Evolutionary conservation across 345 rosid genomes (phyloP), one percentile per base, ranked within the genome.

Genomic region (Corchorus capsularis): DNA sequence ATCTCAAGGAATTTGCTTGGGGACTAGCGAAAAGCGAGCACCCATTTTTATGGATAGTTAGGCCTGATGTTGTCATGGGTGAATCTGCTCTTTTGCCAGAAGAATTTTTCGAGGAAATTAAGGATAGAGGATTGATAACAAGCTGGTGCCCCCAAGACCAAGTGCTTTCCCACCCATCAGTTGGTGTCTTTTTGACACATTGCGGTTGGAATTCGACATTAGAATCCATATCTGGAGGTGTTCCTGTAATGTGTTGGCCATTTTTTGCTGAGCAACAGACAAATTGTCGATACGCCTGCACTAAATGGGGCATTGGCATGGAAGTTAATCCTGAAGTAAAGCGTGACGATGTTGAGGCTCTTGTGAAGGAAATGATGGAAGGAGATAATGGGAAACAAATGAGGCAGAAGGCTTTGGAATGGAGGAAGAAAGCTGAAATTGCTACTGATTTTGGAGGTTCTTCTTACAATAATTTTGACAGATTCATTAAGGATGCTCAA

Each of bases 241-340:
- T 63, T 6, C 74, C 81, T 45, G 15, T 78, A 6, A 72, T 82
- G 0, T 82, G 84, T 12, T 75, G 82, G 82, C 82, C 82, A 0
- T 75, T 75, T n/a, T 79, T 79, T 0, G 79, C 78, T 0, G 83
- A 83, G 2, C 79, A 83, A 47, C 80, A 73, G 4, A 79, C 83
- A 1, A 83, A 83, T 10, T 47, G 77, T 70, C 57, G 85, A 56
- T 83, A 56, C 59, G 65, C 77, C 0, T 79, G 83, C 62, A 74
- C 65, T 1, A 81, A 16, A 0, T 83, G 81, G 81, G 74, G 81
- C 54, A 52, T 80, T 2, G 83, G 79, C 15, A 53, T 78, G 74
- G 82, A 83, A 69, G 57, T 78, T 0, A 32, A 72, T 73, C 45
- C 41, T 1, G 73, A 81, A 20, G 80, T 78, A n/a, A 67, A 59